Conservation (phyloP, 1,284 basidiomycete genomes). For the Trichosporon asahii region DNA sequence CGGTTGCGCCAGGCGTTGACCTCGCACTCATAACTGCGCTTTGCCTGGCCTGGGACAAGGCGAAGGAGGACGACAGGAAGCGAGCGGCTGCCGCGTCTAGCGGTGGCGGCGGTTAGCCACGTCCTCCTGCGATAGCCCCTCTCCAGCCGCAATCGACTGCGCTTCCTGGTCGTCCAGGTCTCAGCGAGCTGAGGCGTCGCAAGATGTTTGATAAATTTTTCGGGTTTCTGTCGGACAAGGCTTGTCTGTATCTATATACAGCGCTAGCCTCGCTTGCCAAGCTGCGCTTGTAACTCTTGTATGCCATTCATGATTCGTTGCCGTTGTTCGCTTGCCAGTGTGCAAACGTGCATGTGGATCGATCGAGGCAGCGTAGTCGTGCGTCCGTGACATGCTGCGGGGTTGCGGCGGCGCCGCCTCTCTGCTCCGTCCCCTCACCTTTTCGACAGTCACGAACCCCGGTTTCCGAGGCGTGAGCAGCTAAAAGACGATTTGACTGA, state of each 20-base stretch:
- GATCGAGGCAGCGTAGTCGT: background rate
- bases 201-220: background rate
- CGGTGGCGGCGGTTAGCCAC: background rate
- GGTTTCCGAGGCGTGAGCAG: background rate
- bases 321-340: background rate
- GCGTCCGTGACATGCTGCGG: background rate
- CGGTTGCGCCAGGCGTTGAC: background rate
- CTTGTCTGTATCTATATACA: background rate
- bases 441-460: background rate
- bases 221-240: background rate
- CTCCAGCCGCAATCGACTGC: no score
- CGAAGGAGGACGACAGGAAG: background rate
- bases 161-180: background rate
- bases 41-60: background rate
- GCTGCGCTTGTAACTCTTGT: background rate
- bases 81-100: background rate
- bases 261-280: background rate
- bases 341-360: background rate
- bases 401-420: background rate
- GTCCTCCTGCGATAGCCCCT: background rate
- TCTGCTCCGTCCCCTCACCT: background rate
- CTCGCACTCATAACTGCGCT: background rate
- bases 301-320: background rate
- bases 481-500: background rate
- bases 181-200: background rate